phyloP scores from a whole-genome alignment of 2,329 filamentous ascomycete genomes.

The Trichophyton simii region DNA sequence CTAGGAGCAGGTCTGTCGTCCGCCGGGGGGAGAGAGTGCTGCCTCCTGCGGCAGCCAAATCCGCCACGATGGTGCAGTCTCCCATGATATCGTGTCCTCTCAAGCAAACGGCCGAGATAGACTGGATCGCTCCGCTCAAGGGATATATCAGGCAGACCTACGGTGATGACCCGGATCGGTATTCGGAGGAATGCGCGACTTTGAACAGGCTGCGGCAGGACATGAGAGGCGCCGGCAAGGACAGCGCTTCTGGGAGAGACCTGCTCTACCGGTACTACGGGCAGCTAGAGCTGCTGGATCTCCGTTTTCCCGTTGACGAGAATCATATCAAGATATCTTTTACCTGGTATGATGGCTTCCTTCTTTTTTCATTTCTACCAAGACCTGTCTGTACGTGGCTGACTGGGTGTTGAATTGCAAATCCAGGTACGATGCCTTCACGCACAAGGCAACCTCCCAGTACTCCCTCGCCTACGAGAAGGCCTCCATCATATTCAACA shows the following conservation, averaged over 20 bases:
- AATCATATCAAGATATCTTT: constrained; percentile 99
- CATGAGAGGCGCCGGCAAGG: constrained; percentile 93
- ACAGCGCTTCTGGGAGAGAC: constrained; percentile 86
- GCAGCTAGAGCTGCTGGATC: constrained; percentile 83
- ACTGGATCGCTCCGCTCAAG: constrained; percentile 90
- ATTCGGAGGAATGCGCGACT: constrained; percentile 86
- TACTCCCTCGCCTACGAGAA: constrained; percentile 97
- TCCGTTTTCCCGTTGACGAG: constrained; percentile 94
- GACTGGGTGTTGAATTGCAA: constrained; percentile 1
- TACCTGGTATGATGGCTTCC: constrained; percentile 64
- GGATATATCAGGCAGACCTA: constrained; percentile 86
- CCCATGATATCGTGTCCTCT: constrained; percentile 93
- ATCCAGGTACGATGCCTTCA: constrained; percentile 94
- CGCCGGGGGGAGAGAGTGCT: neutral
- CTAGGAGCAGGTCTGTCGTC: neutral
- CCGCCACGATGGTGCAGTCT: constrained; percentile 58
- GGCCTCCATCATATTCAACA: constrained; percentile 98
- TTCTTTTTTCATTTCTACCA: neutral
- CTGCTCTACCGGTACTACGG: constrained; percentile 95
- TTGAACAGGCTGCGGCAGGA: constrained; percentile 93
- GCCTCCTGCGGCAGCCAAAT: neutral
- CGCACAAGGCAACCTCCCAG: constrained; percentile 91
- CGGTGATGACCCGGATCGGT: constrained; percentile 91
- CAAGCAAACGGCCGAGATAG: constrained; percentile 91
- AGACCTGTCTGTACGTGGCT: neutral